Base-by-base conservation (phyloP, 1,139 yeast species). In the Taphrina communis region DNA sequence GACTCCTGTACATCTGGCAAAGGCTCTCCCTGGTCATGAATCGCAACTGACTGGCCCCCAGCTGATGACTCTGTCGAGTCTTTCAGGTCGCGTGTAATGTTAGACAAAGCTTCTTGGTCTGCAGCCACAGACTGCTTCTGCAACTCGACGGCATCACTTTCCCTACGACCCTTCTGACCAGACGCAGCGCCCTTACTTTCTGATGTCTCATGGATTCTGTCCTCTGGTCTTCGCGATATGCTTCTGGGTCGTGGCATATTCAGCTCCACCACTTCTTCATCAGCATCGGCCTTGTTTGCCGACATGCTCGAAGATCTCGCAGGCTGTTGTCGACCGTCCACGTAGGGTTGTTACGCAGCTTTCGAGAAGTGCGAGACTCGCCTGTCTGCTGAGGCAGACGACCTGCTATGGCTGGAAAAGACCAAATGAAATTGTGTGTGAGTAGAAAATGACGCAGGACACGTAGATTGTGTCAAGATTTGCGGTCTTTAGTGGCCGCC, bases 241-340 rank as follows among this genome's bases (percentile, higher is more conserved):
- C 53, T 44, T 4, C 62, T 52, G 6, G 62, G 62, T 17, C 62
- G 38, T 14, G 62, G 62, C 62, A 58, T 58, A 31, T 58, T 46
- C 35, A 58, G 25, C 17, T 58, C 62, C 17, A 58, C 62, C 21
- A 58, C 53, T 17, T 58, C 62, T 39, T 58, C 62, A 31, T 58
- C 62, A 2, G 19, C 42, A 6, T 31, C 53, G 60, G 19, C 36
- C 50, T 36, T 56, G 41, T 12, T 21, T 11, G 58, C 42, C 17
- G 42, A 21, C 31, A 50, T 50, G n/a, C 36, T 39, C 42, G 42
- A 14, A 9, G 42, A 39, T 11, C 31, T 25, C 31, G 31, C 31
- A 25, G 31, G 31, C 31, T 25, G 31, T 4, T 4, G 31, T 25
- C 31, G 31, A 25, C 31, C 4, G 4, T 25, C 31, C 31, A 25